Base-by-base conservation (phyloP, 1,284 basidiomycete species). In the Porodaedalea pini region DNA sequence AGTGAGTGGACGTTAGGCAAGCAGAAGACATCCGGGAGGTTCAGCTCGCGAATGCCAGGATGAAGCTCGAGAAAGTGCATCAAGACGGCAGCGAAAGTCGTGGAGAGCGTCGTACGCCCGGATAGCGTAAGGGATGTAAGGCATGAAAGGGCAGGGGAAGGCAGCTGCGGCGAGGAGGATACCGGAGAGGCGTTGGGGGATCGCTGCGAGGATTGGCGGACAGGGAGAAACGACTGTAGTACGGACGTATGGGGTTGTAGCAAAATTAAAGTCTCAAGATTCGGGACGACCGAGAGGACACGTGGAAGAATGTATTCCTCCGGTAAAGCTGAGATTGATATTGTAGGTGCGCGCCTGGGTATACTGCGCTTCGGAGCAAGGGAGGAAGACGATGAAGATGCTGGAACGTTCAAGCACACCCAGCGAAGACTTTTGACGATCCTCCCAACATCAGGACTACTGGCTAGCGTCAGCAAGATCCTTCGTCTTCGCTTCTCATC, bases 261-360 rank as follows among this genome's bases (percentile, higher is more conserved):
- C 40, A 57, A 29, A 23, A 21, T 23, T 17, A 57, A 37, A n/a
- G 32, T 29, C 19, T 44, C 40, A n/a, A 57, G 21, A 27, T 52
- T 57, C 17, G 49, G 49, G 17, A 52, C 23, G 8, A 37, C n/a
- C 3, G 48, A 11, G 2, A 57, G 21, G 27, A 55, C 57, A 29
- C 47, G 57, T 13, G 53, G 57, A 44, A 59, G 57, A 31, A 59
- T 41, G 27, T 55, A 55, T 19, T 59, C 57, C 34, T 59, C 57
- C 13, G 53, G 53, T 25, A 53, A 59, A 21, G 47, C 29, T 2
- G 52, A 51, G 4, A 59, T 54, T 23, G 57, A 59, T 11, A 59
- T 21, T 11, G 39, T 59, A n/a, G 57, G 57, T 21, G 51, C 48
- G 7, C 57, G 57, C 10, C 57, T 37, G 21, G 57, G 57, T 21